Conservation (phyloP, 2,329 filamentous ascomycete species). For the Trichoderma citrinoviride region DNA sequence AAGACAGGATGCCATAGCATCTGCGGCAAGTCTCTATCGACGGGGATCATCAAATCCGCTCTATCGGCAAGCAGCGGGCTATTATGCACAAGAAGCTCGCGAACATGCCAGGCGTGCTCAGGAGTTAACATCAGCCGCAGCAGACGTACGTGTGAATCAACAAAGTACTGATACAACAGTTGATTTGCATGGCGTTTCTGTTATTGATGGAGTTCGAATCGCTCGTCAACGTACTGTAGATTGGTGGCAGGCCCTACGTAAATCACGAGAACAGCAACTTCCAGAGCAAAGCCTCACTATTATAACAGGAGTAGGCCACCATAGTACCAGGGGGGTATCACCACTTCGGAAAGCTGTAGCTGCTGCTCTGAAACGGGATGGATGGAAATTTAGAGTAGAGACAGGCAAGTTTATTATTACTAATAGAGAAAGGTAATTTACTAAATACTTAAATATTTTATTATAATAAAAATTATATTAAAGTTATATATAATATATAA, state of each 20-base stretch:
- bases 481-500: not conserved
- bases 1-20: constrained; percentile 34
- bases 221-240: constrained; percentile 60
- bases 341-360: constrained; percentile 78
- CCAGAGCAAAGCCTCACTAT: constrained; percentile 62
- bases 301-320: constrained; percentile 76
- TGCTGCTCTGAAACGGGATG: constrained; percentile 69
- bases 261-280: constrained; percentile 53
- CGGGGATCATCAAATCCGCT: constrained; percentile 65
- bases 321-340: constrained; percentile 73
- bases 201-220: constrained; percentile 78
- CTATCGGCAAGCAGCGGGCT: constrained; percentile 71
- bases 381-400: constrained; percentile 76
- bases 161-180: constrained; percentile 62
- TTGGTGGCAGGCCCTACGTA: constrained; percentile 77
- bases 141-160: constrained; percentile 65
- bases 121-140: constrained; percentile 60
- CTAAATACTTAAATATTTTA: not conserved
- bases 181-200: constrained; percentile 81
- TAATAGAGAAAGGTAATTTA: constrained; percentile 43
- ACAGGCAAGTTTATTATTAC: constrained; percentile 69
- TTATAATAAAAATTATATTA: not conserved
- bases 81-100: constrained; percentile 70
- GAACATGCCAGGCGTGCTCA: constrained; percentile 59
- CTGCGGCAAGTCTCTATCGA: constrained; percentile 43